Percentiles rank a stretch among this genome's conserved stretches.
phyloP scores from a whole-genome alignment of 2,329 filamentous ascomycete species.

The Fusarium tupiense region DNA sequence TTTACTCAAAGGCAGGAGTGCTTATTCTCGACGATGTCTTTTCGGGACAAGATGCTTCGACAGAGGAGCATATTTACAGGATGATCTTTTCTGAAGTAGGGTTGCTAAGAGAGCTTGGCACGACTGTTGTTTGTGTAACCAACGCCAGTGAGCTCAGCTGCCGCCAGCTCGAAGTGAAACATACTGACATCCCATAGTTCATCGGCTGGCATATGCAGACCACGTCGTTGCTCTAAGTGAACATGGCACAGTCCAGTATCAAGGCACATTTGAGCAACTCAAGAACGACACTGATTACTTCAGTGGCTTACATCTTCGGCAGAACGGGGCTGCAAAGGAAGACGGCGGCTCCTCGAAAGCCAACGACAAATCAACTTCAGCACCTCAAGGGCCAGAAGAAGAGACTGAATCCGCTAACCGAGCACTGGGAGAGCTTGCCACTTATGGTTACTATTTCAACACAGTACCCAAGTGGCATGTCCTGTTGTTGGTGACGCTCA shows the following conservation, averaged over 20 bases:
- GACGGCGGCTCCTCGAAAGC: not conserved
- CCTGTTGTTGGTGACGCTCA: not conserved
- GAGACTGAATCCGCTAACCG: not conserved
- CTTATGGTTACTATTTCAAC: conserved; percentile 12
- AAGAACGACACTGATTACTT: conserved; percentile 10
- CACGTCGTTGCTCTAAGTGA: conserved; percentile 10
- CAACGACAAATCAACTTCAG: not conserved
- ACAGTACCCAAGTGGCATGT: conserved; percentile 13
- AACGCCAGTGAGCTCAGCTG: conserved; percentile 5
- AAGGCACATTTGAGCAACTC: conserved; percentile 21
- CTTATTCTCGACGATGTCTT: conserved; percentile 49
- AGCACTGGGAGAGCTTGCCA: conserved; percentile 6
- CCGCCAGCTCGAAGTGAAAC: not conserved
- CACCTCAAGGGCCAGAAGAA: not conserved
- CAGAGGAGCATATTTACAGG: conserved; percentile 16
- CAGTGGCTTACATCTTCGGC: conserved; percentile 1
- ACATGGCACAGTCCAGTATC: conserved; percentile 6
- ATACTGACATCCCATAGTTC: not conserved
- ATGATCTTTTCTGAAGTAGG: conserved; percentile 1
- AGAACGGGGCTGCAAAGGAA: not conserved
- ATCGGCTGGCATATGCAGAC: conserved; percentile 2
- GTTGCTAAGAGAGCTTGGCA: not conserved
- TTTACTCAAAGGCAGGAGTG: conserved; percentile 37
- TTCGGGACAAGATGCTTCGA: conserved; percentile 36
- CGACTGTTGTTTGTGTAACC: conserved; percentile 9